phyloP scores from a whole-genome alignment of 2,329 filamentous ascomycete species.

The Fusarium veterinarium region DNA sequence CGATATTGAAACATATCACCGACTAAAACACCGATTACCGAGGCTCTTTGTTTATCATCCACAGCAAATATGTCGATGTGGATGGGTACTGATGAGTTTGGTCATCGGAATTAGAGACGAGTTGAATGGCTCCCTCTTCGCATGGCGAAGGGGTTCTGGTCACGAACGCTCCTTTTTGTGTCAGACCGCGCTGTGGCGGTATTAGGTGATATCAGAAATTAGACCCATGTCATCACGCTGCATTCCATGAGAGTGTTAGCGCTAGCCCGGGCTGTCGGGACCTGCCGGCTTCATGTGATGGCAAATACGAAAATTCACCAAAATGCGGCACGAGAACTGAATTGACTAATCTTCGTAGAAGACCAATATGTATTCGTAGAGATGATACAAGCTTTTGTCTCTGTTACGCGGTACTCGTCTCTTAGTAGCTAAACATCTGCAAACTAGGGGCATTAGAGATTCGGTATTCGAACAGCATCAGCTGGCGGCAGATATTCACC shows the following conservation, averaged over 20 bases:
- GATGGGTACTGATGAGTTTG: background rate
- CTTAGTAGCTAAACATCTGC: background rate
- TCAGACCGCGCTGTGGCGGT: background rate
- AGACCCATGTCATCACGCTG: background rate
- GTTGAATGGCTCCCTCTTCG: background rate
- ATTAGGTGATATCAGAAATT: background rate
- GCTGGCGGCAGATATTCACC: background rate
- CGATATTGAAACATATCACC: background rate
- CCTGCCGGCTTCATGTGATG: no score
- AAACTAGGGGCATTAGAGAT: background rate
- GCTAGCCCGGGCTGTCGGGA: no score
- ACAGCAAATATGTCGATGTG: no score
- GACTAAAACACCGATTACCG: background rate
- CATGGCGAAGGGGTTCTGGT: background rate
- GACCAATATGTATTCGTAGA: background rate
- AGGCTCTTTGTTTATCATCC: background rate
- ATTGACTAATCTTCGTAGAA: background rate
- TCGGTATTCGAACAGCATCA: background rate
- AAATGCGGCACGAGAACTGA: background rate
- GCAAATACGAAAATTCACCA: accelerated
- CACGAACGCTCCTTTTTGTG: background rate
- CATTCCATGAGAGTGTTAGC: background rate
- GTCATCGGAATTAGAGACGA: no score
- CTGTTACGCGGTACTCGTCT: accelerated
- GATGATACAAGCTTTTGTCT: background rate